Evolutionary conservation across 805 yeast genomes (phyloP).

Genomic region (Tetrapisispora pingtungensis): DNA sequence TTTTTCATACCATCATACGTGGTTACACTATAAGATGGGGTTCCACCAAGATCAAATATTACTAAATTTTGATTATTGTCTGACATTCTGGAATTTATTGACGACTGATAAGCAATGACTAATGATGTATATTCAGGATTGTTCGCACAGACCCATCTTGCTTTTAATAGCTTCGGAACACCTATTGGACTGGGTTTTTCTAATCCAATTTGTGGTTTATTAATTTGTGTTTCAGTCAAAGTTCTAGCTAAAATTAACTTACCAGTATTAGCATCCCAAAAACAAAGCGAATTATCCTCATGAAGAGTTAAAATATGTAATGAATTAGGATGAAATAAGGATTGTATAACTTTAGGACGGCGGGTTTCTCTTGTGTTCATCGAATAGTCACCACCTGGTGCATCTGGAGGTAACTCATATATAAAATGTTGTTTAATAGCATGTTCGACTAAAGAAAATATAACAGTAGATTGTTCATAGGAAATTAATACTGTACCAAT

Average conservation of each 20-base stretch:
- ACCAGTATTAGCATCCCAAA: slow-evolving; percentile 87
- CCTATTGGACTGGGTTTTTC: slow-evolving; percentile 10
- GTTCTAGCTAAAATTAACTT: slow-evolving; percentile 66
- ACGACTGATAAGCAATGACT: slow-evolving; percentile 55
- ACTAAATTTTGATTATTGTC: slow-evolving; percentile 35
- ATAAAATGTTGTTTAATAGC: slow-evolving; percentile 46
- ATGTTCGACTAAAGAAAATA: slow-evolving; percentile 56
- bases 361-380: slow-evolving; percentile 23
- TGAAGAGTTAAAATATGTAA: slow-evolving; percentile 72
- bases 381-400: slow-evolving; percentile 57
- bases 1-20: slow-evolving; percentile 76
- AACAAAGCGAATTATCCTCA: slow-evolving; percentile 73
- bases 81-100: slow-evolving; percentile 4
- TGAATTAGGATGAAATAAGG: slow-evolving; percentile 90
- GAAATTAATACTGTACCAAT: slow-evolving; percentile 67
- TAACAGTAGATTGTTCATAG: slow-evolving; percentile 57
- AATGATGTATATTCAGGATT: slow-evolving; percentile 76
- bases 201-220: slow-evolving; percentile 34
- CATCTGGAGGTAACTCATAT: slow-evolving; percentile 55
- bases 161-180: slow-evolving; percentile 37
- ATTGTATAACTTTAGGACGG: slow-evolving; percentile 37
- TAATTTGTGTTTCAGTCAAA: slow-evolving; percentile 53
- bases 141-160: slow-evolving; percentile 68
- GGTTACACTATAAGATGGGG: slow-evolving; percentile 70
- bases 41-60: slow-evolving; percentile 65